phyloP scores from a whole-genome alignment of 441 rosid species.

The Melastoma candidum region DNA sequence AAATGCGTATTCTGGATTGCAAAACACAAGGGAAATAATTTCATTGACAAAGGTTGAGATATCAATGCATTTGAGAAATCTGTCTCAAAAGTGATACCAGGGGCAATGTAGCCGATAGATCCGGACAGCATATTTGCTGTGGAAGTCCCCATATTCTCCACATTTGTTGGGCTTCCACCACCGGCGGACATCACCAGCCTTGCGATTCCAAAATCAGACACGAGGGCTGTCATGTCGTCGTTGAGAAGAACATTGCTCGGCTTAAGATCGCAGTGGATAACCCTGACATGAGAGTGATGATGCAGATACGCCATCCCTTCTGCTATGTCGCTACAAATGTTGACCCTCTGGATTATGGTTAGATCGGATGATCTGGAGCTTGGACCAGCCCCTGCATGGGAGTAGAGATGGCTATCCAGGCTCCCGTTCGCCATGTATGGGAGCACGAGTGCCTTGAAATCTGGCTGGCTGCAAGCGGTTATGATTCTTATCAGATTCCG shows the following conservation, averaged over 20 bases:
- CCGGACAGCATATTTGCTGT: no score
- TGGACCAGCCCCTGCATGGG: constrained; percentile 14
- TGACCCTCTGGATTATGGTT: constrained; percentile 27
- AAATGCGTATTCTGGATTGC: constrained; percentile 28
- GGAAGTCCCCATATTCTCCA: no score
- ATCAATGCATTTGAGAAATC: no score
- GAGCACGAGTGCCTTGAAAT: constrained; percentile 34
- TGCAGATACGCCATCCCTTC: constrained; percentile 41
- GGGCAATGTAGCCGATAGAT: no score
- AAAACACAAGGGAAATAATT: neutral
- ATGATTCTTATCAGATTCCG: constrained; percentile 30
- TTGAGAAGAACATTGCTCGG: no score
- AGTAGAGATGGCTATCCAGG: constrained; percentile 28
- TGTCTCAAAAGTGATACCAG: no score
- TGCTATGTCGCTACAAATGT: constrained; percentile 31
- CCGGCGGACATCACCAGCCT: no score
- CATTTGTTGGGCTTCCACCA: no score
- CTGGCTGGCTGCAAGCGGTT: constrained; percentile 30
- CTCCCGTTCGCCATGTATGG: constrained; percentile 36
- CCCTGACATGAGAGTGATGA: constrained; percentile 13
- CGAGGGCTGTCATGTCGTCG: no score
- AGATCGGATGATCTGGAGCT: constrained; percentile 26
- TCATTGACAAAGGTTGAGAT: no score
- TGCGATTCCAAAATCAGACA: no score
- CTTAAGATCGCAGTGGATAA: no score